Conservation (phyloP, 2,329 filamentous ascomycete species). For the Talaromyces funiculosus region DNA sequence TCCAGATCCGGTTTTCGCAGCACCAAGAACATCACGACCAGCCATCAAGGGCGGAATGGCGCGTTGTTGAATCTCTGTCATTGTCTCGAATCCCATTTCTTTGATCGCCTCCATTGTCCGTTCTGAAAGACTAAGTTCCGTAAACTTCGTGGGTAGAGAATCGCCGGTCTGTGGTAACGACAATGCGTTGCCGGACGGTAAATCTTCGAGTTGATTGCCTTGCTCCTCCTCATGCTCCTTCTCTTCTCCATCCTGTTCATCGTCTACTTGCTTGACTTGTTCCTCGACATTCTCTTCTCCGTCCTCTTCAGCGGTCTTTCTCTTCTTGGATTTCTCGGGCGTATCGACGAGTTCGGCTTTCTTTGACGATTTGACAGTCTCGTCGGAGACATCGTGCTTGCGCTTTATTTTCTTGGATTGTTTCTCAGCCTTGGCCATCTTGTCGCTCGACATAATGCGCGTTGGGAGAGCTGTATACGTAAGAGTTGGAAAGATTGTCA, state of each 20-base stretch:
- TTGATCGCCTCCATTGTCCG: constrained; percentile 83
- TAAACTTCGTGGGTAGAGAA: constrained; percentile 58
- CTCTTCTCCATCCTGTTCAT: constrained; percentile 28
- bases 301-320: constrained; percentile 13
- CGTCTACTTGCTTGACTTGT: constrained; percentile 14
- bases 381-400: constrained; percentile 33
- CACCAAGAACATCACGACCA: constrained; percentile 87
- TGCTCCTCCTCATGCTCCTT: constrained; percentile 34
- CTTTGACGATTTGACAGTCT: constrained; percentile 18
- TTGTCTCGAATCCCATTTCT: constrained; percentile 88
- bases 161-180: constrained; percentile 56
- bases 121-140: constrained; percentile 77
- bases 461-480: not conserved
- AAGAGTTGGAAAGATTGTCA: not conserved
- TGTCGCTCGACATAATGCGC: constrained; percentile 25
- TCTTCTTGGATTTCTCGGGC: constrained; percentile 24
- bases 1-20: constrained; percentile 90
- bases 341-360: constrained; percentile 23
- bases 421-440: constrained; percentile 34
- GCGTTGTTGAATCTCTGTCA: constrained; percentile 94
- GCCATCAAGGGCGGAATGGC: constrained; percentile 88
- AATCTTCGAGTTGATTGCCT: constrained; percentile 37
- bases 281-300: not conserved
- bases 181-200: constrained; percentile 49
- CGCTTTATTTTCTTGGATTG: constrained; percentile 43